phyloP scores from a whole-genome alignment of 495 filamentous ascomycete genomes.

The Hypoxylon fragiforme region DNA sequence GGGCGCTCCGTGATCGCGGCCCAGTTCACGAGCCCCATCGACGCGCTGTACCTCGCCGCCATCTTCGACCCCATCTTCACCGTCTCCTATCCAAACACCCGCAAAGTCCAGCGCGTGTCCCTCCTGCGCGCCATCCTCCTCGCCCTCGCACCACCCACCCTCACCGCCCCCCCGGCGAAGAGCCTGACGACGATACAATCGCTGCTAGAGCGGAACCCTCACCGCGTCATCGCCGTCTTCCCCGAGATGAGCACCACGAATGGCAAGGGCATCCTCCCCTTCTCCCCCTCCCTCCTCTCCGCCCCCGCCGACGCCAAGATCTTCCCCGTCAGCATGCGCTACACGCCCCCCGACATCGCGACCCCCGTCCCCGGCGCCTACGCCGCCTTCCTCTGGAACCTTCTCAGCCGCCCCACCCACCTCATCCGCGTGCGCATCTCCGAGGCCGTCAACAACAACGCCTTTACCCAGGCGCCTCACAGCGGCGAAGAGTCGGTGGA shows the following conservation, averaged over 20 bases:
- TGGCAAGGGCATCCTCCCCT: slow-evolving; percentile 83
- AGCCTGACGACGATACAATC: slow-evolving; percentile 61
- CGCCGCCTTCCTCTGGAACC: slow-evolving; percentile 74
- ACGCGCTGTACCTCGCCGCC: slow-evolving; percentile 92
- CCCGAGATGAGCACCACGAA: slow-evolving; percentile 95
- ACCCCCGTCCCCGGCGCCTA: slow-evolving; percentile 81
- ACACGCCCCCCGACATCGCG: slow-evolving; percentile 84
- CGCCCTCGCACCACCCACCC: slow-evolving; percentile 66
- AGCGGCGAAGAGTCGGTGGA: not conserved
- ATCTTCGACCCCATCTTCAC: slow-evolving; percentile 97
- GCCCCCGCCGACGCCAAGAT: slow-evolving; percentile 67
- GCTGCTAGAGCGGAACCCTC: slow-evolving; percentile 68
- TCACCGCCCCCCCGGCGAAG: slow-evolving; percentile 46
- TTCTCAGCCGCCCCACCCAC: slow-evolving; percentile 84
- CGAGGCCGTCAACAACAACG: slow-evolving; percentile 61
- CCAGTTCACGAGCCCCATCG: slow-evolving; percentile 88
- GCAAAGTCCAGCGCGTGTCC: slow-evolving; percentile 72
- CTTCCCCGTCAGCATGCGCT: slow-evolving; percentile 86
- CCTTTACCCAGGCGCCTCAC: slow-evolving; percentile 36
- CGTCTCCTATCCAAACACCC: slow-evolving; percentile 71
- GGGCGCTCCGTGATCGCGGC: slow-evolving; percentile 74
- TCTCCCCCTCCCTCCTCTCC: slow-evolving; percentile 72
- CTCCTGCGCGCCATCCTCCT: slow-evolving; percentile 72
- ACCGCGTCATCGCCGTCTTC: slow-evolving; percentile 78
- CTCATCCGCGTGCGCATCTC: slow-evolving; percentile 89